These are phyloP conservation scores for Hortiboletus campestris DNA, from an alignment of 768 basidiomycete species.

Conservation along the genomic window DNA sequence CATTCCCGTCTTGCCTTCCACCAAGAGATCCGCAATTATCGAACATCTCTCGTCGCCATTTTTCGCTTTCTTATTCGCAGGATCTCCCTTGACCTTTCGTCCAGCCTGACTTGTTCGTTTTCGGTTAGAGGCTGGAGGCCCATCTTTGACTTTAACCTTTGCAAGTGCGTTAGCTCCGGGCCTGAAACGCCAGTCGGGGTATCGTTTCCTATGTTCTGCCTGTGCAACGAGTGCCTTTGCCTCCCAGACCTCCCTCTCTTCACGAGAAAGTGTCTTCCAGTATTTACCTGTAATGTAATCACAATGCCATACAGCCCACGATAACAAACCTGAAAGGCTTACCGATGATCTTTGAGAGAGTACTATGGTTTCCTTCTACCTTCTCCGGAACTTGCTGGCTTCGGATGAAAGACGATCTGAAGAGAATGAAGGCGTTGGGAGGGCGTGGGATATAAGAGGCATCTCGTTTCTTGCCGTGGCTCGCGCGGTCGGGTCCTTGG, in stretches of 20 bases:
- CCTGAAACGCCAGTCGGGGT: constrained; percentile 82
- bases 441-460: constrained; percentile 79
- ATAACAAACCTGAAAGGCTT: background rate
- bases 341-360: constrained; percentile 82
- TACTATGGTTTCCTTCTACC: constrained; percentile 79
- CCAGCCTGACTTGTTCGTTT: constrained; percentile 29
- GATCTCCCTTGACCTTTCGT: constrained; percentile 31
- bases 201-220: constrained; percentile 68
- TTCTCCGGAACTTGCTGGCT: constrained; percentile 71
- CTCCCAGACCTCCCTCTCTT: constrained; percentile 75
- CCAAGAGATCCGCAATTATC: constrained; percentile 65
- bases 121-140: constrained; percentile 32
- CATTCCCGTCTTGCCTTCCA: constrained; percentile 62
- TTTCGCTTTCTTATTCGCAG: constrained; percentile 29
- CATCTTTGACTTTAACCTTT: constrained; percentile 40
- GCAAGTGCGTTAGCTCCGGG: constrained; percentile 53
- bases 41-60: constrained; percentile 54
- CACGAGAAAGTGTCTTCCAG: constrained; percentile 68
- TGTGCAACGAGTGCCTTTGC: constrained; percentile 68
- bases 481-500: constrained; percentile 38
- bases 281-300: constrained; percentile 50
- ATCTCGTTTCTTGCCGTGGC: constrained; percentile 63
- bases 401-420: constrained; percentile 74
- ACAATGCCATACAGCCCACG: background rate
- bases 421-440: constrained; percentile 85